Base-by-base conservation (phyloP, 768 basidiomycete species). In the Tulasnella sp. region DNA sequence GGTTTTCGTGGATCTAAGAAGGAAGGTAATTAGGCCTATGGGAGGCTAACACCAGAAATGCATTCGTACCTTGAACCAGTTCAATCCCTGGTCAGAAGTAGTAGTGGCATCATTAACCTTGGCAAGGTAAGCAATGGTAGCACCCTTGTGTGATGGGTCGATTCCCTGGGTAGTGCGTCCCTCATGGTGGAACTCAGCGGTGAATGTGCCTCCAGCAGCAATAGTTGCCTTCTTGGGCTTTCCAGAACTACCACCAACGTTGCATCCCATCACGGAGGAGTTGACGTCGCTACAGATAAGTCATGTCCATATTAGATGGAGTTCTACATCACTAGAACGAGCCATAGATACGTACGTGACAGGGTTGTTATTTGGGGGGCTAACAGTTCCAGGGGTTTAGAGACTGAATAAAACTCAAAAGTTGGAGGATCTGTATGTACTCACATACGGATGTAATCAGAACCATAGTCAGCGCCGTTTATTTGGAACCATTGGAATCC, bases 181-280 rank as follows among this genome's bases (percentile, higher is more conserved):
- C 48, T 74, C 72, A 57, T 74, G 73, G 57, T 76, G 74, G 73
- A 73, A 75, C 58, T 75, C 73, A 37, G 74, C 70, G 13, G 64
- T 66, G 53, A 64, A 54, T 60, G 63, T 44, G 7, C 27, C 32
- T 25, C 42, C 32, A 44, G 28, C 8, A n/a, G n/a, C n/a, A n/a
- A n/a, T 20, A 3, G 19, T 10, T 46, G 28, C 15, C 5, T 19
- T 15, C 10, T 35, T 10, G 34, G 10, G 34, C 34, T 9, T 16
- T 8, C 10, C 16, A 10, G 12, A 19, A 3, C n/a, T n/a, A n/a
- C n/a, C n/a, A n/a, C n/a, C n/a, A n/a, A n/a, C n/a, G n/a, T n/a
- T n/a, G n/a, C n/a, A n/a, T n/a, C n/a, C n/a, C n/a, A n/a, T 27
- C 32, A 44, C 42, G 27, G 27, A 16, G 73, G 69, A 25, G 68